These are phyloP conservation scores for Salvia splendens DNA, from an alignment of 257 asterid species.

Conservation along the genomic window DNA sequence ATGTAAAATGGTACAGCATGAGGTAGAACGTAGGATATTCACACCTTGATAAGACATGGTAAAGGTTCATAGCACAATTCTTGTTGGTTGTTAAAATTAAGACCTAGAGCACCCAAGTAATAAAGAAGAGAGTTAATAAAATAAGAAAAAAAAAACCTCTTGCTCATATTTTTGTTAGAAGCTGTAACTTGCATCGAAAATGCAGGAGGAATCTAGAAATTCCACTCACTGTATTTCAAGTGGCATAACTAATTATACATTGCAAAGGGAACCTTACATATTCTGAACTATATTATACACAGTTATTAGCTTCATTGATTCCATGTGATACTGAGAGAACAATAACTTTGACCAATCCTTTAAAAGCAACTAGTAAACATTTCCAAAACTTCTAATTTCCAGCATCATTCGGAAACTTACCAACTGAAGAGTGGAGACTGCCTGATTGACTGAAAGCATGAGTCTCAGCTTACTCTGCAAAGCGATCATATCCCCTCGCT, in stretches of 20 bases:
- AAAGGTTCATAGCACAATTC: background rate
- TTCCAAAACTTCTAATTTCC: background rate
- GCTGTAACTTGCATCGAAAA: background rate
- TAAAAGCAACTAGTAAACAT: conserved; percentile 4
- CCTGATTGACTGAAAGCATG: conserved; percentile 90
- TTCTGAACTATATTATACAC: conserved; percentile 5
- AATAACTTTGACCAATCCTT: conserved; percentile 10
- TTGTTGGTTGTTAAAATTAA: background rate
- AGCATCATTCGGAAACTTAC: conserved; percentile 43
- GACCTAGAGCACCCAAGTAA: conserved; percentile 6
- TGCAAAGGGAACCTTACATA: background rate
- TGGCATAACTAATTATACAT: background rate
- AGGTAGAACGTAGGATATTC: background rate
- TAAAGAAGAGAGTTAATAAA: background rate
- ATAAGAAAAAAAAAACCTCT: conserved; percentile 1
- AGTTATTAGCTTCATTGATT: conserved; percentile 10
- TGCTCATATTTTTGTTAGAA: background rate
- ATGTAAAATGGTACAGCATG: conserved; percentile 19
- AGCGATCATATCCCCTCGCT: conserved; percentile 61
- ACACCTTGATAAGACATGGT: background rate
- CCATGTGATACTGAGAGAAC: background rate
- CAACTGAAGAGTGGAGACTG: conserved; percentile 84
- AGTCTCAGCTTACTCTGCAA: conserved; percentile 80
- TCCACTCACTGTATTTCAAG: conserved; percentile 6
- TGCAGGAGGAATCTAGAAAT: background rate